Evolutionary conservation across 1,284 basidiomycete species (phyloP).

Genomic region (Moesziomyces sp.): DNA sequence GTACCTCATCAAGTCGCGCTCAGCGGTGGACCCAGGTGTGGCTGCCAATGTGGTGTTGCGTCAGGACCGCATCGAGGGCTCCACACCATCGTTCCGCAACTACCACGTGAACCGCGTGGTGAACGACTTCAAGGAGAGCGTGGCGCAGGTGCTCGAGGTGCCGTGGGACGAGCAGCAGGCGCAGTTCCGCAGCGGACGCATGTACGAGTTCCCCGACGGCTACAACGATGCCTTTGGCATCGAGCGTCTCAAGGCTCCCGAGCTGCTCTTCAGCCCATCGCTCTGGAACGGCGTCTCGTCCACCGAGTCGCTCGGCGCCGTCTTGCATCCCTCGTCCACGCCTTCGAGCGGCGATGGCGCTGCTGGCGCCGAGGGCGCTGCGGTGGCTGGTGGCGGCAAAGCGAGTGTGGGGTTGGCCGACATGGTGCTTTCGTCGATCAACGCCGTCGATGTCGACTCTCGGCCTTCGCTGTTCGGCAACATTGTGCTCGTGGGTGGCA

Average conservation of each 20-base stretch:
- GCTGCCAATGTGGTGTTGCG: conserved; percentile 71
- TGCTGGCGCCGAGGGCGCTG: not conserved
- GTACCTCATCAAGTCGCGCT: conserved; percentile 85
- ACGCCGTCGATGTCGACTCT: conserved; percentile 88
- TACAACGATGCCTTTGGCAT: conserved; percentile 85
- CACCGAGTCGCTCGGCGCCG: conserved; percentile 21
- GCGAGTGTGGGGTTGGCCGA: conserved; percentile 44
- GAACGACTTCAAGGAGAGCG: conserved; percentile 92
- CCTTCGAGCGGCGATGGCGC: conserved; percentile 8
- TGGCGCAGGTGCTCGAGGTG: conserved; percentile 83
- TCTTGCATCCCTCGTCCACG: conserved; percentile 20
- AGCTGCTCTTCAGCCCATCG: conserved; percentile 87
- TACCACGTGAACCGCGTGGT: conserved; percentile 89
- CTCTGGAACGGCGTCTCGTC: conserved; percentile 70
- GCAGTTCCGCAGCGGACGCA: conserved; percentile 51
- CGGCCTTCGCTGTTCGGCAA: conserved; percentile 89
- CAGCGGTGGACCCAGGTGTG: conserved; percentile 74
- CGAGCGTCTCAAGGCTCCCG: conserved; percentile 85
- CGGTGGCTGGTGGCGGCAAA: conserved; percentile 17
- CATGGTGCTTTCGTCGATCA: conserved; percentile 82
- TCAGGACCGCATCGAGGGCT: conserved; percentile 56
- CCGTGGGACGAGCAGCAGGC: conserved; percentile 84
- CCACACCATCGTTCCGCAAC: conserved; percentile 80
- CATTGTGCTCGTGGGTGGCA: conserved; percentile 93
- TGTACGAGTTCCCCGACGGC: conserved; percentile 95